These are phyloP conservation scores for Proliferodiscus dingleyae DNA, from an alignment of 2,329 filamentous ascomycete genomes.

Conservation along the genomic window DNA sequence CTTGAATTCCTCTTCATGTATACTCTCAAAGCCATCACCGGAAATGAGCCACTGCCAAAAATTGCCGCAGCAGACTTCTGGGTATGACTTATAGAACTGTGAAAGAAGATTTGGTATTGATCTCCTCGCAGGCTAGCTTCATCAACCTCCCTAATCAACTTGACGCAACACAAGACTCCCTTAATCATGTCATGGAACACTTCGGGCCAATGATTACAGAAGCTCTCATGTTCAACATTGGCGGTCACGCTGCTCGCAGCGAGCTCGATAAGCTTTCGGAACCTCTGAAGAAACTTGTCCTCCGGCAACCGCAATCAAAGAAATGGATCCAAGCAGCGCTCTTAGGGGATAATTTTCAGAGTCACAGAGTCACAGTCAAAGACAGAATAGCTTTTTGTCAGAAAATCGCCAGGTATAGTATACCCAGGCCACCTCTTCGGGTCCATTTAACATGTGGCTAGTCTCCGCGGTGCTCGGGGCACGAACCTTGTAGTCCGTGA, in stretches of 20 bases:
- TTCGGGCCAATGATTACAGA: constrained; percentile 58
- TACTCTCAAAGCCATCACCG: constrained; percentile 63
- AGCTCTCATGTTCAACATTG: constrained; percentile 59
- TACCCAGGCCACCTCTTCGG: neutral
- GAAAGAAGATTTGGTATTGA: neutral
- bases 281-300: constrained; percentile 64
- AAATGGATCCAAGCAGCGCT: constrained; percentile 60
- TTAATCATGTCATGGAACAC: constrained; percentile 48
- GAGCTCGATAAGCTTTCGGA: constrained; percentile 68
- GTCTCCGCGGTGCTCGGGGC: constrained; percentile 56
- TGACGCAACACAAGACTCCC: constrained; percentile 34
- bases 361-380: constrained; percentile 50
- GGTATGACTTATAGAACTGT: constrained; percentile 40
- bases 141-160: constrained; percentile 40
- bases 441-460: constrained; percentile 26
- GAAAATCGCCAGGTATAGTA: constrained; percentile 56
- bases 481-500: constrained; percentile 66
- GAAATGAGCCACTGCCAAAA: constrained; percentile 71
- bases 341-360: constrained; percentile 44
- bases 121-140: constrained; percentile 44
- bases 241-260: constrained; percentile 63
- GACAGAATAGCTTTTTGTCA: constrained; percentile 63
- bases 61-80: constrained; percentile 70
- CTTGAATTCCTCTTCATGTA: constrained; percentile 68
- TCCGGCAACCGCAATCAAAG: constrained; percentile 49